Base-by-base conservation (phyloP, 129 eudicot species). In the Tanacetum coccineum region DNA sequence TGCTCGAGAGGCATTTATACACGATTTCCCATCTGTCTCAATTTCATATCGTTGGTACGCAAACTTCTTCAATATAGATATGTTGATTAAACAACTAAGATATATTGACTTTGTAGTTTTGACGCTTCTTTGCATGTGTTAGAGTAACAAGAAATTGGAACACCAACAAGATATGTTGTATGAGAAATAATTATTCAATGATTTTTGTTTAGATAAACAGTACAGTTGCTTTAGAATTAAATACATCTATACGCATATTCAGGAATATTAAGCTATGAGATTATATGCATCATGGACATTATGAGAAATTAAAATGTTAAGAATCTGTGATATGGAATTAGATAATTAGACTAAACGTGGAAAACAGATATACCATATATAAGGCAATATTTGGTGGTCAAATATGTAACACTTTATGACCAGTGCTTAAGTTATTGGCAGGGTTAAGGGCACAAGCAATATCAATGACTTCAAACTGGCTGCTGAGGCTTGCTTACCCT, bases 401-500 rank as follows among this genome's bases (percentile, higher is more conserved):
- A 51, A 51, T 15, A 13, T 51, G 18, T n/a, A 51, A 51, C 56
- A 51, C 0, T 3, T 51, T 51, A 51, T 51, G 56, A 51, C 7
- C 19, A 0, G 4, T 51, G 39, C n/a, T n/a, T n/a, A n/a, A n/a
- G 25, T 48, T 15, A 15, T 52, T 52, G 9, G 17, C 20, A 52
- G 98, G 96, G 87, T 80, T 63, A 78, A 73, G 53, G 91, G 91
- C 58, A 81, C 47, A 48, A 87, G 96, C 80, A 82, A 36, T 70
- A 26, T 70, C 54, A 71, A 84, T 39, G 89, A 88, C 78, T 92
- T 62, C 71, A 78, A 81, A 60, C 81, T 88, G 70, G 86, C 88
- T 70, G 98, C 98, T 21, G 87, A 91, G 74, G 98, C 96, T 49
- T 91, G 96, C 79, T 82, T 88, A 78, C 98, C 98, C 66, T 80